Evolutionary conservation across 768 basidiomycete species (phyloP), one percentile per base, ranked within the genome.

Genomic region (Pleurotus giganteus): DNA sequence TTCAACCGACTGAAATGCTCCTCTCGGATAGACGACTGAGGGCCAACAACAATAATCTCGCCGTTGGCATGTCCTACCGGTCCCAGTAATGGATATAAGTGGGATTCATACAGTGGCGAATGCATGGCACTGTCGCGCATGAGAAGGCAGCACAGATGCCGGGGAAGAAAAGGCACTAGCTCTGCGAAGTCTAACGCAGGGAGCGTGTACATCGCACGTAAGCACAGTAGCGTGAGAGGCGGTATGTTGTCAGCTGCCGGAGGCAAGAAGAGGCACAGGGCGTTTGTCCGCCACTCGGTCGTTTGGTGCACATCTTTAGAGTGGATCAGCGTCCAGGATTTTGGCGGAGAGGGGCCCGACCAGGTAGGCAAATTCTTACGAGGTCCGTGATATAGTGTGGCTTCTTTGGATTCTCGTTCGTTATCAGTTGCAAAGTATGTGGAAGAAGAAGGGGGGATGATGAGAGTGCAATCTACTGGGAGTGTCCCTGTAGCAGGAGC

Each of bases 41-140:
- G 84, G 12, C 85, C 85, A 24, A 88, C 75, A 21, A 91, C 64
- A 32, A 90, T 64, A 9, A 89, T 69, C 56, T 91, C 89, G 0
- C 86, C 83, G 49, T 81, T 80, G 2, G 77, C 74, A 61, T 86
- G 82, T 1, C 79, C 75, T 4, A 80, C 68, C 0, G 74, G 70
- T 29, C 73, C 74, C 52, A 79, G 77, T 4, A 89, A 63, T 6
- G 77, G 71, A 49, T 75, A 75, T 17, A 90, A 71, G 53, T 79
- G 78, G 19, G 69, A 63, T 50, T 66, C 72, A 4, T 76, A 69
- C 17, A 90, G 68, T 1, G 89, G 89, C 1, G 69, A 65, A 52
- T 83, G 75, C 11, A 88, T 66, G 23, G 86, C 82, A 4, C 79
- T 70, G 58, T 83, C 76, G 2, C 85, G 80, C 27, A 89, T 69